Conservation (phyloP, 1,139 yeast species). For the Hemisphaericaspora xylofermentans region DNA sequence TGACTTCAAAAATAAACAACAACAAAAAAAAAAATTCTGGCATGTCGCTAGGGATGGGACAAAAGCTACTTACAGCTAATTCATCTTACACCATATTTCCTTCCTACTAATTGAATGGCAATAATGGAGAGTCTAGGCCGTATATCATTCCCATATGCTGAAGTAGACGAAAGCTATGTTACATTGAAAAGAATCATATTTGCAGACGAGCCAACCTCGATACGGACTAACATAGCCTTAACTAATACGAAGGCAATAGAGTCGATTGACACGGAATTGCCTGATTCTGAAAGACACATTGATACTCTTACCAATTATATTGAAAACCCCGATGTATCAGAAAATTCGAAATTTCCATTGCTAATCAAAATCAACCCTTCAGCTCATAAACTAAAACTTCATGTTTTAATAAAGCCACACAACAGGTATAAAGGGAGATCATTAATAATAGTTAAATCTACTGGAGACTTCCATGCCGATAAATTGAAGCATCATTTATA, state of each 20-base stretch:
- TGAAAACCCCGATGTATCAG: conserved; percentile 20
- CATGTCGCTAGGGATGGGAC: too few relatives aligned
- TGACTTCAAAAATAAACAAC: too few relatives aligned
- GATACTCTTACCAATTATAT: conserved; percentile 24
- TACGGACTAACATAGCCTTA: conserved; percentile 21
- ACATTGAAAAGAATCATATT: conserved; percentile 24
- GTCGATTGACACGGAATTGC: conserved; percentile 16
- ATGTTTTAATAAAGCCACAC: conserved; percentile 22
- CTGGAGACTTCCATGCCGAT: conserved; percentile 6
- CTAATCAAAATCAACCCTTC: conserved; percentile 26
- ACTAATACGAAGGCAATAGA: conserved; percentile 16
- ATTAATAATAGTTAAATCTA: conserved; percentile 29
- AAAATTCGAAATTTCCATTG: conserved; percentile 22
- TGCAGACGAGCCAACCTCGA: conserved; percentile 22
- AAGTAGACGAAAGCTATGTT: conserved; percentile 17
- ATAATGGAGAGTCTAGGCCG: conserved; percentile 13
- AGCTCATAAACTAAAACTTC: conserved; percentile 27
- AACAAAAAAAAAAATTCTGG: too few relatives aligned
- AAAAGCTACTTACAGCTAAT: neutral
- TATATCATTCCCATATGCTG: conserved; percentile 28
- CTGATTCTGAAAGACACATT: conserved; percentile 14
- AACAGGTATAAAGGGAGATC: conserved; percentile 14
- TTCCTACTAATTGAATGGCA: too few relatives aligned
- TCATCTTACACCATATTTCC: neutral
- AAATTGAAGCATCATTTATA: conserved; percentile 10